Evolutionary conservation across 192 early-diverging fungal species (phyloP).

Genomic region (Coemansia sp.): DNA sequence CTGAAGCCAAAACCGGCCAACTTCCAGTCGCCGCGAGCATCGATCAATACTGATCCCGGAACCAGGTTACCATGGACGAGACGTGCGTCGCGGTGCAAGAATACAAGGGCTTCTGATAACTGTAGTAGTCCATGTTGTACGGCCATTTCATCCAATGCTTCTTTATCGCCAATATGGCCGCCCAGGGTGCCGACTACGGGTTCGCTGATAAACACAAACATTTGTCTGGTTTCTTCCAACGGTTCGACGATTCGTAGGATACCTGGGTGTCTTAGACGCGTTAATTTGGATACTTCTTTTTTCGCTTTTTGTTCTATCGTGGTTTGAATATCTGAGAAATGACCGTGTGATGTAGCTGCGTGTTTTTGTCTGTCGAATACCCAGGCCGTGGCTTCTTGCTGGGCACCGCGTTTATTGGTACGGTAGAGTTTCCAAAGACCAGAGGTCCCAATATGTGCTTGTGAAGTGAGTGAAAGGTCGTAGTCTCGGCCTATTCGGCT

Average conservation of each 20-base stretch:
- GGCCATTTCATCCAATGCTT: conserved; percentile 76
- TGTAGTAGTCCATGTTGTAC: conserved; percentile 77
- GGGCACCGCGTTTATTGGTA: conserved; percentile 56
- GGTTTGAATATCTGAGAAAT: conserved; percentile 50
- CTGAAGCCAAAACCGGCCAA: conserved; percentile 72
- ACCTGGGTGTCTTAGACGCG: conserved; percentile 74
- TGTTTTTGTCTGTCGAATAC: conserved; percentile 68
- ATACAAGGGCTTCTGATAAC: conserved; percentile 68
- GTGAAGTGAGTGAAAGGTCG: conserved; percentile 8
- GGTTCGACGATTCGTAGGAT: conserved; percentile 75
- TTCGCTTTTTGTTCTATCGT: conserved; percentile 63
- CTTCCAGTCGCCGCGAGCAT: conserved; percentile 80
- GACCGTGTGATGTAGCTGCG: conserved; percentile 52
- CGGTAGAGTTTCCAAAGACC: conserved; percentile 73
- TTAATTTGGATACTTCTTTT: conserved; percentile 63
- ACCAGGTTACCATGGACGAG: conserved; percentile 71
- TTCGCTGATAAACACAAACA: conserved; percentile 75
- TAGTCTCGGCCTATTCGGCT: conserved; percentile 46
- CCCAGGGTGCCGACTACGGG: conserved; percentile 61
- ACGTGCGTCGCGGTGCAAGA: conserved; percentile 68
- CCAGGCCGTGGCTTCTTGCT: conserved; percentile 64
- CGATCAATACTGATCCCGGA: conserved; percentile 72
- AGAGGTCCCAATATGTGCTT: conserved; percentile 13
- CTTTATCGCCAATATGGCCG: conserved; percentile 59
- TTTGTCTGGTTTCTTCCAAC: conserved; percentile 60